Percentiles rank a stretch among this genome's conserved stretches.
phyloP scores from a whole-genome alignment of 306 rosid genomes.

The Prunus davidiana region DNA sequence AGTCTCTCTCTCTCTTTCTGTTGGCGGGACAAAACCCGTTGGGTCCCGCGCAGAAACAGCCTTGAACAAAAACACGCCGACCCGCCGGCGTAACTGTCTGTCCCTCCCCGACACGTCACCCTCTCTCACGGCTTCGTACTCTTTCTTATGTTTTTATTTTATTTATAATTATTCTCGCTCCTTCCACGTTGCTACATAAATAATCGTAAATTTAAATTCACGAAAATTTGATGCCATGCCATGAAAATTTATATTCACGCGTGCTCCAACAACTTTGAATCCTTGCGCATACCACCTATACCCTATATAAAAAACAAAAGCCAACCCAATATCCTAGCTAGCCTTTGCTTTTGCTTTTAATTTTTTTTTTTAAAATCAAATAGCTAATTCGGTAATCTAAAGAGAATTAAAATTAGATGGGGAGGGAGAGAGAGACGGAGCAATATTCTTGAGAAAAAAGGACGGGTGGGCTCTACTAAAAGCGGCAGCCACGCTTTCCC shows the following conservation, averaged over 20 bases:
- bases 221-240: neutral
- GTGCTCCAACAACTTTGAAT: neutral
- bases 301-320: too few relatives aligned
- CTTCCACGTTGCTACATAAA: neutral
- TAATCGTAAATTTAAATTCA: neutral
- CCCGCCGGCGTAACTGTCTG: constrained; percentile 47
- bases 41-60: constrained; percentile 26
- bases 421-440: neutral
- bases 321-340: too few relatives aligned
- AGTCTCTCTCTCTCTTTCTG: neutral
- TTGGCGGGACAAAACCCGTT: neutral
- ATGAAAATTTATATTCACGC: neutral
- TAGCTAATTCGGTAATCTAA: too few relatives aligned
- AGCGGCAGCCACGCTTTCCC: constrained; percentile 47
- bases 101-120: constrained; percentile 50
- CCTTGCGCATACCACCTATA: too few relatives aligned
- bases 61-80: constrained; percentile 28
- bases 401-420: neutral
- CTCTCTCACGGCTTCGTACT: constrained; percentile 17
- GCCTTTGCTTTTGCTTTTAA: too few relatives aligned
- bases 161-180: neutral
- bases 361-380: too few relatives aligned
- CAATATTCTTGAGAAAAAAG: neutral
- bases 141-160: neutral
- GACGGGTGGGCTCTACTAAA: constrained; percentile 20